Conservation (phyloP, 345 rosid genomes). For the Rubroshorea leprosula region DNA sequence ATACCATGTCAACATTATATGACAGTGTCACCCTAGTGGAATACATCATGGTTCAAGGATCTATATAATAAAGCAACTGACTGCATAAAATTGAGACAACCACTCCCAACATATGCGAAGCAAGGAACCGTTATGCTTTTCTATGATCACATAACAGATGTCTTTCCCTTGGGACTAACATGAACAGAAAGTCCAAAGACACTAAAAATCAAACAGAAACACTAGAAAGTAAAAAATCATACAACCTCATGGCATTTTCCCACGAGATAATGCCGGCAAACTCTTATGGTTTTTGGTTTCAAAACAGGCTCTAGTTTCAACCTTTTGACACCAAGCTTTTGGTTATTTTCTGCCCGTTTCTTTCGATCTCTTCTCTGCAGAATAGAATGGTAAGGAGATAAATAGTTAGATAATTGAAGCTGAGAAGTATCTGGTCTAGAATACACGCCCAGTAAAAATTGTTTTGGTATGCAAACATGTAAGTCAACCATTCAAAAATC, state of each 20-base stretch:
- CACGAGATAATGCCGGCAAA: slow-evolving; percentile 69
- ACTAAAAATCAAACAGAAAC: slow-evolving; percentile 5
- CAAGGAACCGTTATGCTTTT: background rate
- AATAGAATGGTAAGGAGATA: slow-evolving; percentile 13
- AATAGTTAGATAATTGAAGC: slow-evolving; percentile 6
- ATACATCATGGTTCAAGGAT: background rate
- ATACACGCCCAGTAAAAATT: no score
- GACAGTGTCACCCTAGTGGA: background rate
- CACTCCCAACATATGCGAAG: slow-evolving; percentile 4
- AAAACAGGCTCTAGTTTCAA: slow-evolving; percentile 59
- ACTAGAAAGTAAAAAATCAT: background rate
- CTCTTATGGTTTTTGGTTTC: slow-evolving; percentile 46
- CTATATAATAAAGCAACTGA: background rate
- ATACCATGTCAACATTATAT: background rate
- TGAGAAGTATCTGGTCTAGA: background rate
- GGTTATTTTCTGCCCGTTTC: slow-evolving; percentile 69
- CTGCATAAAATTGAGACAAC: background rate
- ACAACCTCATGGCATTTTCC: slow-evolving; percentile 85
- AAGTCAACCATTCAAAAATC: slow-evolving; percentile 4
- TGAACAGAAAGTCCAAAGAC: background rate
- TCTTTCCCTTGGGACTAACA: background rate
- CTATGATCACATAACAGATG: background rate
- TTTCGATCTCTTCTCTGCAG: slow-evolving; percentile 57
- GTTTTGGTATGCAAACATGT: background rate
- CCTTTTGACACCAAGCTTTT: slow-evolving; percentile 76